A percentile compares a stretch with the other conserved stretches of the same genome.
Conservation (phyloP, 768 basidiomycete species). For the Trametes meyenii region DNA sequence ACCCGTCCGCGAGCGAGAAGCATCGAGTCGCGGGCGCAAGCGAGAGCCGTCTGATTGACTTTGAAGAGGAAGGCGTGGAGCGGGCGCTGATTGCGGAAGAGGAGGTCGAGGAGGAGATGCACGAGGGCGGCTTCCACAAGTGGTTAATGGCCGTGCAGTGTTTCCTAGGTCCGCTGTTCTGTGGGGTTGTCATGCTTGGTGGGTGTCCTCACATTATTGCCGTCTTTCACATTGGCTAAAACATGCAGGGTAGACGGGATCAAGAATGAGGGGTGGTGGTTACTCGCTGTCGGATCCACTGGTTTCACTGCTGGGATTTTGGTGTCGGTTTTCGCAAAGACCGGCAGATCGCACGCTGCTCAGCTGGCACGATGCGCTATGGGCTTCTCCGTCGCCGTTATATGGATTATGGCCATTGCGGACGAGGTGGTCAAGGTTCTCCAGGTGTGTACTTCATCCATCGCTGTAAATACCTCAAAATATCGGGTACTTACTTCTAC, state of each 20-base stretch:
- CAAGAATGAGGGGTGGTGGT: constrained; percentile 49
- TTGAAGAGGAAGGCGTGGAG: constrained; percentile 78
- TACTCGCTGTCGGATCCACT: constrained; percentile 54
- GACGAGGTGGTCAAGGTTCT: constrained; percentile 94
- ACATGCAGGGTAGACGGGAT: constrained; percentile 43
- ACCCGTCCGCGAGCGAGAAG: constrained; percentile 43
- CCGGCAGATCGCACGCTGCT: constrained; percentile 57
- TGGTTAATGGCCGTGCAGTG: constrained; percentile 89
- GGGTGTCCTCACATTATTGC: constrained; percentile 30
- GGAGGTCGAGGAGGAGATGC: constrained; percentile 68
- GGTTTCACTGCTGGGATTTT: constrained; percentile 58
- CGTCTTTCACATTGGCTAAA: neutral
- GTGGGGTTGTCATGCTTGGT: constrained; percentile 78
- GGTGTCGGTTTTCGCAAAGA: constrained; percentile 61
- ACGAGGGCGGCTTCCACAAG: constrained; percentile 70
- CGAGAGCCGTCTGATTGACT: constrained; percentile 59
- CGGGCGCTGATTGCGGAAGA: constrained; percentile 73
- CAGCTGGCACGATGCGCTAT: constrained; percentile 80
- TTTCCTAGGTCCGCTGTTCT: constrained; percentile 79
- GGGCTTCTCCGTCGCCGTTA: constrained; percentile 88
- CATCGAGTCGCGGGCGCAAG: constrained; percentile 18
- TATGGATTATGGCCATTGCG: constrained; percentile 99
- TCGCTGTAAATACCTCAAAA: too few relatives aligned
- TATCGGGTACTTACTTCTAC: neutral
- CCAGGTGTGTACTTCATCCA: constrained; percentile 50